phyloP scores from a whole-genome alignment of 164 flowering plant genomes.

The Macadamia tetraphylla region DNA sequence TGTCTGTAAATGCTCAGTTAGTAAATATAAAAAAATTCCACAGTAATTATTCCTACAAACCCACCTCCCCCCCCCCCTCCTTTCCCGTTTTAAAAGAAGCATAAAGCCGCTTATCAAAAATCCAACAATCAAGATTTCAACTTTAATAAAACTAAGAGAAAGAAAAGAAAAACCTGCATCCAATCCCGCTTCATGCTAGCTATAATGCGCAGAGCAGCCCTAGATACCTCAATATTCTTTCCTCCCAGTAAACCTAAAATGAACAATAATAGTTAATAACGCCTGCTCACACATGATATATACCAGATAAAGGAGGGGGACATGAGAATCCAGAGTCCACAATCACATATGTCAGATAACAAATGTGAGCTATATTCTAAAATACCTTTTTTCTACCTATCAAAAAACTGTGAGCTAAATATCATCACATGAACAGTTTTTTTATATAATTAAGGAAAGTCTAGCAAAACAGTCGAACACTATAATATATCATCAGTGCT shows the following conservation, averaged over 20 bases:
- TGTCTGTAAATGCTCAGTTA: slow-evolving; percentile 42
- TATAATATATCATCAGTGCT: too few species aligned
- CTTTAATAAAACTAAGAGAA: background rate
- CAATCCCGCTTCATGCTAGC: slow-evolving; percentile 96
- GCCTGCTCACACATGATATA: background rate
- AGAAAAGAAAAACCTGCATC: slow-evolving; percentile 62
- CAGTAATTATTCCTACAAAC: background rate
- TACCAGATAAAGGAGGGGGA: background rate
- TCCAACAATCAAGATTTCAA: background rate
- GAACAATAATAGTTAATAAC: slow-evolving; percentile 6
- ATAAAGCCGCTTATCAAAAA: background rate
- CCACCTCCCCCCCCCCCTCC: background rate
- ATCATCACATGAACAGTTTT: background rate
- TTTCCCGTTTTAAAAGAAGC: background rate
- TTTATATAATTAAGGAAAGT: too few species aligned
- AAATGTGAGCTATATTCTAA: background rate
- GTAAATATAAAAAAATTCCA: background rate
- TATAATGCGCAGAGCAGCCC: slow-evolving; percentile 63
- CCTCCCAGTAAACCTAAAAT: slow-evolving; percentile 42
- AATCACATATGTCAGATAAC: too few species aligned
- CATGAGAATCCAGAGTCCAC: too few species aligned
- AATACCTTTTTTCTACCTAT: background rate
- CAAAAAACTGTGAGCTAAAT: background rate
- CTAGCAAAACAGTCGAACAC: too few species aligned
- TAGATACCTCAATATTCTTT: slow-evolving; percentile 32